Evolutionary conservation across 805 yeast genomes (phyloP), one percentile per base, ranked within the genome.

Genomic region (Candida maltosa): DNA sequence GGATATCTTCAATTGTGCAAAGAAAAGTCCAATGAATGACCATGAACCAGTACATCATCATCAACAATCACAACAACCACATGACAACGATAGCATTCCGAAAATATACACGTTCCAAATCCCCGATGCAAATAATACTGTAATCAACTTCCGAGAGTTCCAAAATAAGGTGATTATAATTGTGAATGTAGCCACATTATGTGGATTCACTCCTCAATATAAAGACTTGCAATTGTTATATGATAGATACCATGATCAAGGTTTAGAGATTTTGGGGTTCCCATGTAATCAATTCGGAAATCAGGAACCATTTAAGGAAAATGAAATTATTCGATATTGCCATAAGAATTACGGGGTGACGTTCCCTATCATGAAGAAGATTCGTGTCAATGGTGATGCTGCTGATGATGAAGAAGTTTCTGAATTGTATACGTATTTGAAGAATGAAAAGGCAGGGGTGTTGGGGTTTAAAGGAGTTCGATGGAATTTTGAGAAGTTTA

Each of bases 241-340:
- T 63, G 63, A 78, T 41, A 77, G 78, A 53, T 84, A 81, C 62
- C 62, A 72, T 35, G 76, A 72, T 32, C 52, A 73, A 42, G 94
- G 86, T 1, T 65, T 89, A 16, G 77, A 64, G 29, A 70, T 88
- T 18, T 45, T 88, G 23, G 96, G 88, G 0, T 87, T 88, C 73
- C 97, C 97, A 21, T 86, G 96, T 62, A 85, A 87, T 63, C 96
- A 87, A 57, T 88, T 88, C 56, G 89, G 83, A 16, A 65, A 75
- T 48, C 83, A 93, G 68, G 86, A 89, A 61, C 82, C 93, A 47
- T 80, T 80, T 3, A 52, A 75, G 3, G 78, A 75, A 33, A 74
- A 29, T 4, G 38, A 51, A 19, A 51, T 64, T 12, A 51, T 48
- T 14, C 26, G 30, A 15, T 42, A 40, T 12, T 51, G 52, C 14